Conservation (phyloP, 1,139 yeast genomes). For the Sugiyamaella novakii region DNA sequence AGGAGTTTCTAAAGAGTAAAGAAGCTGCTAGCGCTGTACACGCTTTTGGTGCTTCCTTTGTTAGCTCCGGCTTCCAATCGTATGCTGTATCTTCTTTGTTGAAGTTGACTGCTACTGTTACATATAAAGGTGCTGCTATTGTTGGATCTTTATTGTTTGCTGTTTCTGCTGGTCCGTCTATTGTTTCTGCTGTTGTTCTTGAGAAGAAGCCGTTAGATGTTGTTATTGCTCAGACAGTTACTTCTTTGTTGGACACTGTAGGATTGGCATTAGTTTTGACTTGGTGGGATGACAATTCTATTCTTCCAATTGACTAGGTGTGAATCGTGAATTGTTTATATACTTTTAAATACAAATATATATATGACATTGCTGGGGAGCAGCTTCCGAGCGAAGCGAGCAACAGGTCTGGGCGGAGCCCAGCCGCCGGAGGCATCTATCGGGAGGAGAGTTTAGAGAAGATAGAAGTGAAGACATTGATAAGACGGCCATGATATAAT, state of each 20-base stretch:
- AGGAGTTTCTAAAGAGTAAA: slow-evolving; percentile 42
- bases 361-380: too few relatives aligned
- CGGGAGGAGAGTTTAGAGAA: too few relatives aligned
- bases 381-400: too few relatives aligned
- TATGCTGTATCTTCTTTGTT: slow-evolving; percentile 47
- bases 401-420: too few relatives aligned
- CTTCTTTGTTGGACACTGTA: slow-evolving; percentile 46
- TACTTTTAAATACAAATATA: too few relatives aligned
- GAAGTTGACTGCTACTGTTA: slow-evolving; percentile 44
- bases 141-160: slow-evolving; percentile 47
- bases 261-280: slow-evolving; percentile 45
- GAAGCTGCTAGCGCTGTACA: slow-evolving; percentile 46
- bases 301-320: slow-evolving; percentile 6
- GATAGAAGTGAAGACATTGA: too few relatives aligned
- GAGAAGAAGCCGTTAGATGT: slow-evolving; percentile 44
- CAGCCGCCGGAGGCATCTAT: too few relatives aligned
- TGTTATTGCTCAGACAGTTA: slow-evolving; percentile 41
- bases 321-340: too few relatives aligned
- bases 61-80: slow-evolving; percentile 45
- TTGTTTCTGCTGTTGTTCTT: slow-evolving; percentile 41
- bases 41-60: slow-evolving; percentile 42
- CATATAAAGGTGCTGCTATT: slow-evolving; percentile 46
- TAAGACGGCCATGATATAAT: slow-evolving; percentile 9
- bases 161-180: slow-evolving; percentile 43
- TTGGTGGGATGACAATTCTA: slow-evolving; percentile 39